Percentiles rank a stretch among this genome's conserved stretches.
These are phyloP conservation scores for Podaxis mareebaensis DNA, from an alignment of 768 basidiomycete genomes.

Conservation along the genomic window DNA sequence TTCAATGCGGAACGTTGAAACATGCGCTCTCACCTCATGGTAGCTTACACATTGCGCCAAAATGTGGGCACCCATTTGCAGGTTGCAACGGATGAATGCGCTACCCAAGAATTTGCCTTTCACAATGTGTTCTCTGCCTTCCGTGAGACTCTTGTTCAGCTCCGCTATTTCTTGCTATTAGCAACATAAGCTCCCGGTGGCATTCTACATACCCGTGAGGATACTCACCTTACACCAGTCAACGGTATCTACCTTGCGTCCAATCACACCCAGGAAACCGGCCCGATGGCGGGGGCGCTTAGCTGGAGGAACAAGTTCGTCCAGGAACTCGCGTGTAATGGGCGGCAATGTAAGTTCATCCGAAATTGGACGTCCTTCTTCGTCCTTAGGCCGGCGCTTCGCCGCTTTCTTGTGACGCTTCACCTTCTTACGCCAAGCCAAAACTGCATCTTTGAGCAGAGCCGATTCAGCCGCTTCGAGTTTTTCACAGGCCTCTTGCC, in stretches of 20 bases:
- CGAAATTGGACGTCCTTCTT: slow-evolving; percentile 23
- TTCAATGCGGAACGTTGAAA: slow-evolving; percentile 1
- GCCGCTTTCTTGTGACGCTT: slow-evolving; percentile 33
- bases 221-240: slow-evolving; percentile 55
- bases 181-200: neutral
- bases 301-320: slow-evolving; percentile 51
- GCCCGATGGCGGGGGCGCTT: slow-evolving; percentile 55
- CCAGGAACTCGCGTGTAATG: slow-evolving; percentile 37
- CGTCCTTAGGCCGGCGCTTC: slow-evolving; percentile 28
- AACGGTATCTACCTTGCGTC: slow-evolving; percentile 67
- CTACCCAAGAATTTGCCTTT: slow-evolving; percentile 52
- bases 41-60: slow-evolving; percentile 60
- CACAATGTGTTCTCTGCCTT: slow-evolving; percentile 34
- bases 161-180: slow-evolving; percentile 51
- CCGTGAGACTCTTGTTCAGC: slow-evolving; percentile 44
- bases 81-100: slow-evolving; percentile 67
- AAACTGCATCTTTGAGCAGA: slow-evolving; percentile 42
- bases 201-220: neutral
- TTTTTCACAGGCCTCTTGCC: slow-evolving; percentile 47
- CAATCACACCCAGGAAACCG: slow-evolving; percentile 50
- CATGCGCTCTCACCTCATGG: slow-evolving; percentile 39
- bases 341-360: slow-evolving; percentile 23
- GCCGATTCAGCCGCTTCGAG: slow-evolving; percentile 59
- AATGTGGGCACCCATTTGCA: slow-evolving; percentile 75
- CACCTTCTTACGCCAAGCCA: slow-evolving; percentile 41